Evolutionary conservation across 1,284 basidiomycete species (phyloP).

Genomic region (Boletus sp.): DNA sequence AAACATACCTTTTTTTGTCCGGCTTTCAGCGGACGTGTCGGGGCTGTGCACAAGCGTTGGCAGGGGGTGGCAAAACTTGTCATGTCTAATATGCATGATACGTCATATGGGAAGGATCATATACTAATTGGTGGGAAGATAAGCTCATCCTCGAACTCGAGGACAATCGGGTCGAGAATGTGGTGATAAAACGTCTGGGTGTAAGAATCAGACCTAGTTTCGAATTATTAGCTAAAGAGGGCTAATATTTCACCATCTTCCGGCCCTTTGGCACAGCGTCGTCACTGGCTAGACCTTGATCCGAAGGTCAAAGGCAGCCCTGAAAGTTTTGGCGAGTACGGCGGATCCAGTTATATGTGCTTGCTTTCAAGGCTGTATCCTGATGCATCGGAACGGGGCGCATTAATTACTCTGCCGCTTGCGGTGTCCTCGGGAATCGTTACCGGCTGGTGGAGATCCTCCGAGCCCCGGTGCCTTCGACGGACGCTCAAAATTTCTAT

Average conservation of each 20-base stretch:
- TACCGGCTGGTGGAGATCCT: slow-evolving; percentile 20
- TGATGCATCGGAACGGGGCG: slow-evolving; percentile 2
- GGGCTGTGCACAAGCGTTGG: slow-evolving; percentile 21
- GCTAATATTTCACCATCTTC: not conserved
- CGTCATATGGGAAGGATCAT: slow-evolving; percentile 7
- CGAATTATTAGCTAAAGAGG: not conserved
- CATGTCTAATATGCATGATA: slow-evolving; percentile 1
- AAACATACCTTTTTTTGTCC: slow-evolving; percentile 2
- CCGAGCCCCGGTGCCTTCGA: slow-evolving; percentile 18
- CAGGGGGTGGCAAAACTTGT: not conserved
- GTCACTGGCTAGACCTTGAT: slow-evolving; percentile 8
- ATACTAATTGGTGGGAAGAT: slow-evolving; percentile 5
- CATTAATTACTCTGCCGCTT: slow-evolving; percentile 1
- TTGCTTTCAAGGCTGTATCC: slow-evolving; percentile 12
- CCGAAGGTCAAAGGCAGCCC: slow-evolving; percentile 15
- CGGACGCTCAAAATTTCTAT: slow-evolving; percentile 14
- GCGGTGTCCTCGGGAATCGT: slow-evolving; percentile 22
- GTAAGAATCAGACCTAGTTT: not conserved
- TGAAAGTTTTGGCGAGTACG: slow-evolving; percentile 8
- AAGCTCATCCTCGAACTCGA: not conserved
- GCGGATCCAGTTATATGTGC: slow-evolving; percentile 17
- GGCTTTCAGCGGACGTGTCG: slow-evolving; percentile 4
- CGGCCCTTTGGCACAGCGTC: slow-evolving; percentile 7
- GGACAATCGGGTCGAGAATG: slow-evolving; percentile 5
- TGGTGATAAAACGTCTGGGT: not conserved